Base-by-base conservation (phyloP, 148 eudicot genomes). In the Cornus controversa region DNA sequence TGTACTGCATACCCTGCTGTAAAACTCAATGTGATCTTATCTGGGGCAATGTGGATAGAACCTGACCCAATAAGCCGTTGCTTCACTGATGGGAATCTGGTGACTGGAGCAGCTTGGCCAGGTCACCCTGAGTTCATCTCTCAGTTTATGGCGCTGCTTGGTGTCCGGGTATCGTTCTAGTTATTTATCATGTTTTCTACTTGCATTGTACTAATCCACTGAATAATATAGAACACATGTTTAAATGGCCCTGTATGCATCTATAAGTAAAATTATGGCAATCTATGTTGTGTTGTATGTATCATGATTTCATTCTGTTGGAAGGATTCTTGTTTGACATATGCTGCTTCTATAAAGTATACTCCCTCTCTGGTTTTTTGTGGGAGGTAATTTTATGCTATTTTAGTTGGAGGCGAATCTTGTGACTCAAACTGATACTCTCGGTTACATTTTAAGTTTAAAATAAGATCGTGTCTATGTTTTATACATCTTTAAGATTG, bases 21-120 rank as follows among this genome's bases (percentile, higher is more conserved):
- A 82, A 96, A 93, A 82, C 92, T 96, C 28, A 87, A 96, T 54
- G 95, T 93, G 34, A 84, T 93, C 10, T 72, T 96, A 74, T 80
- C 81, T 66, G 99, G 98, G 36, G 99, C 87, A 53, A 89, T 84
- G 10, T 96, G 99, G 99, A 64, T 96, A 82, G 99, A 96, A 81
- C 98, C 99, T 3, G 93, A 89, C 10, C 98, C 99, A 20, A 93
- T 96, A 69, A 81, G 85, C 66, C 86, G 97, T 29, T 96, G 99
- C 87, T 96, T 87, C 78, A 96, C 98, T 0, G 98, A 96, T 80
- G 95, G 97, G 50, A 96, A 96, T 87, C 80, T 96, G 79, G 98
- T 96, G 27, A 96, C 99, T 0, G 99, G 98, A 81, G 97, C 99
- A 71, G 98, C 99, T 68, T 96, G 99, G 99, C 99, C 97, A 3